Evolutionary conservation across 345 rosid genomes (phyloP), one percentile per base, ranked within the genome.

Genomic region (Lenwebbia sp.): DNA sequence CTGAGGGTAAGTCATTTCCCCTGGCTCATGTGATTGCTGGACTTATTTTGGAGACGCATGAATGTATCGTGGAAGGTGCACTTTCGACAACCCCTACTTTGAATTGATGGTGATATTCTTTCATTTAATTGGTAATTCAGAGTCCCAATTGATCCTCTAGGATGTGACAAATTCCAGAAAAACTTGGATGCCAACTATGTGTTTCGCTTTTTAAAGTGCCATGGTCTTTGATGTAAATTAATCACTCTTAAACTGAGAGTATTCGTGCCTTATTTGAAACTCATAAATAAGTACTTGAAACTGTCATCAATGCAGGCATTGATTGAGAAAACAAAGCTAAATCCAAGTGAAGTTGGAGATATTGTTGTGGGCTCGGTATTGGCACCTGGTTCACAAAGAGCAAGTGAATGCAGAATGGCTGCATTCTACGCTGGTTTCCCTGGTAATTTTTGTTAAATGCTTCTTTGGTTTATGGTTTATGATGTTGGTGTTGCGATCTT

Each of bases 391-490:
- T 93, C 99, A 83, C 96, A 92, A 89, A 92, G 97, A 88, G 99
- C 99, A 5, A 95, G 89, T 88, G 99, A 97, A 90, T 97, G 98
- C 90, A 92, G 99, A 90, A 97, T 97, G 99, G 99, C 99, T 90
- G 96, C 99, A 15, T 96, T 97, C 90, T 97, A 95, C 84, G 99
- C 99, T 62, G 99, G 99, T 74, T 96, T 97, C 87, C 99, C 98
- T 41, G 98, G 99, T 96, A 84, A 84, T 54, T 85, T 75, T 70
- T 50, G 25, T 41, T 62, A 37, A 70, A 13, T 86, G 37, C 83
- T 25, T 14, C 53, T 17, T 52, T 70, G 84, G n/a, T 84, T 44
- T 50, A 22, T 58, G 52, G 25, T 57, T 44, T 50, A 50, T 28
- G 56, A 55, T 70, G 47, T 8, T 70, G 76, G 13, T 37, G 47